A percentile compares a stretch with the other conserved stretches of the same genome.
Conservation (phyloP, 2,329 filamentous ascomycete genomes). For the Didymella pomorum region DNA sequence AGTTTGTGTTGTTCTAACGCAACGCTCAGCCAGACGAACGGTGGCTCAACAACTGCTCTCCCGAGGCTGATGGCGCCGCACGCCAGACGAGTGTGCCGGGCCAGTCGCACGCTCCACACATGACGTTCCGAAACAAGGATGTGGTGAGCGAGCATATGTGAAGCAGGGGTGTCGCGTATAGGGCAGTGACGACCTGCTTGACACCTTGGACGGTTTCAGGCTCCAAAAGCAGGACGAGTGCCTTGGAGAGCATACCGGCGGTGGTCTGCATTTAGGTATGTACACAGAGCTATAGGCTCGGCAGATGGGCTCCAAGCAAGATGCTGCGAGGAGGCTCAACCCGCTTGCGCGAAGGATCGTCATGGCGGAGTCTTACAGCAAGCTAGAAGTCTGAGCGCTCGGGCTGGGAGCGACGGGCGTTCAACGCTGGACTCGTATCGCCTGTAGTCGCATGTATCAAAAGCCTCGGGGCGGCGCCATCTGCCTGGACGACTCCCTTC, state of each 20-base stretch:
- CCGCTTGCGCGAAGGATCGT: conserved; percentile 14
- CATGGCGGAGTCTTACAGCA: conserved; percentile 12
- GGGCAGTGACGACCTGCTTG: conserved; percentile 9
- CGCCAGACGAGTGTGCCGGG: conserved; percentile 15
- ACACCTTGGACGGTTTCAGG: conserved; percentile 14
- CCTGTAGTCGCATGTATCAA: conserved; percentile 16
- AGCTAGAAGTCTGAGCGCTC: conserved; percentile 13
- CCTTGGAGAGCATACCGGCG: background rate
- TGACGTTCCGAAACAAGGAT: conserved; percentile 28
- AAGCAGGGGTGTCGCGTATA: background rate
- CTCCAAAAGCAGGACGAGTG: background rate
- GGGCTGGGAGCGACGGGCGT: conserved; percentile 21
- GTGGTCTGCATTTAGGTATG: background rate
- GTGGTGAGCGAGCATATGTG: conserved; percentile 8
- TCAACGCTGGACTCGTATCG: conserved; percentile 20
- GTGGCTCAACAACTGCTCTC: conserved; percentile 14
- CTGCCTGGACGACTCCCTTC: conserved; percentile 13
- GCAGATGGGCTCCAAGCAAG: conserved; percentile 1
- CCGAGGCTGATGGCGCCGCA: conserved; percentile 2
- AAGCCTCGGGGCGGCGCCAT: conserved; percentile 15
- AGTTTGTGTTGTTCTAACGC: background rate
- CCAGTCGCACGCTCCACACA: conserved; percentile 19
- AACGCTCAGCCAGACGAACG: background rate
- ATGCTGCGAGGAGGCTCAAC: conserved; percentile 15
- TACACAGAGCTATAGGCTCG: background rate